phyloP scores from a whole-genome alignment of 2,329 filamentous ascomycete species.

The Alternaria novae-zelandiae region DNA sequence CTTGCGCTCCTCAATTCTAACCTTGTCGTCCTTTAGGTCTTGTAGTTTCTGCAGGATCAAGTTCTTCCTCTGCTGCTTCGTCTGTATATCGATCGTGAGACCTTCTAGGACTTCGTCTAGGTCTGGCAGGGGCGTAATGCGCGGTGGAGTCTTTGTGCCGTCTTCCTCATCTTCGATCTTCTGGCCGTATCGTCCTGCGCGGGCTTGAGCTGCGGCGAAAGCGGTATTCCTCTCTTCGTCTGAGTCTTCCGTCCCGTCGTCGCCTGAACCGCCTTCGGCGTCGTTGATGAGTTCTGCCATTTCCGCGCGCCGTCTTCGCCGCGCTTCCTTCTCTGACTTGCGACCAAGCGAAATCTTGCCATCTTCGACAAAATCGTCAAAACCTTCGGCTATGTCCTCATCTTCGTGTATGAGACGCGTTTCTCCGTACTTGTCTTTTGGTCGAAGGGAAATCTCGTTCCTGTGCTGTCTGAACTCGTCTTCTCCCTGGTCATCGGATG shows the following conservation, averaged over 20 bases:
- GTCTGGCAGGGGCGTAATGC: constrained; percentile 78
- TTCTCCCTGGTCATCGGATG: constrained; percentile 48
- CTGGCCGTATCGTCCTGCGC: constrained; percentile 79
- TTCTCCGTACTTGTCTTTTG: constrained; percentile 68
- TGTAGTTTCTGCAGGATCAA: constrained; percentile 68
- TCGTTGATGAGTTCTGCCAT: constrained; percentile 85
- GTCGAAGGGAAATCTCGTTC: constrained; percentile 56
- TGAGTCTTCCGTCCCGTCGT: constrained; percentile 72
- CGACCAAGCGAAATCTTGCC: constrained; percentile 78
- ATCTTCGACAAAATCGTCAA: constrained; percentile 89
- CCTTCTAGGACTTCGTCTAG: constrained; percentile 70
- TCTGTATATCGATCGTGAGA: constrained; percentile 66
- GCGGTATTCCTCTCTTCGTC: constrained; percentile 72
- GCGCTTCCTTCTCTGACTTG: constrained; percentile 76
- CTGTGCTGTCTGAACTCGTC: constrained; percentile 48
- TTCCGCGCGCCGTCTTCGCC: constrained; percentile 70
- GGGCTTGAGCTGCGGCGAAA: constrained; percentile 86
- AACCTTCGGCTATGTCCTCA: constrained; percentile 91
- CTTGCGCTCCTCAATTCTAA: constrained; percentile 72
- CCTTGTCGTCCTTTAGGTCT: constrained; percentile 71
- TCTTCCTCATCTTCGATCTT: constrained; percentile 53
- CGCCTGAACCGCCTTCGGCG: constrained; percentile 74
- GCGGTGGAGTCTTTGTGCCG: constrained; percentile 68
- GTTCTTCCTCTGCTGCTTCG: constrained; percentile 66
- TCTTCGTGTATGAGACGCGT: constrained; percentile 82